Evolutionary conservation across 1,284 basidiomycete species (phyloP), one percentile per base, ranked within the genome.

Genomic region (Ganoderma sp.): DNA sequence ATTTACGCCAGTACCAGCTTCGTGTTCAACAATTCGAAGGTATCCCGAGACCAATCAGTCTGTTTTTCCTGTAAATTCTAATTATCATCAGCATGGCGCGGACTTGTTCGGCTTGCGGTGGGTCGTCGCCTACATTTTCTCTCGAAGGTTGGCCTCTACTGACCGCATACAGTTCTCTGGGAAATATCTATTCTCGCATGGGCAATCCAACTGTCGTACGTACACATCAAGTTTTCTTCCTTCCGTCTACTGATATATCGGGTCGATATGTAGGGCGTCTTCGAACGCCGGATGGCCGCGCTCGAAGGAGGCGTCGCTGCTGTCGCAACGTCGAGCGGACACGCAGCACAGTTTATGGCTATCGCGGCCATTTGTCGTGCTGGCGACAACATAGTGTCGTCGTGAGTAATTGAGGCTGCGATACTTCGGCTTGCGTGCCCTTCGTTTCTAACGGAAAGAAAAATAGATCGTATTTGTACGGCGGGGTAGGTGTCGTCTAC

Each of bases 251-350:
- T 2, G 22, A 25, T 5, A 41, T 22, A 4, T 94, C 10, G 6
- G 48, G 12, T 14, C 48, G n/a, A 4, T 1, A 48, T 56, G 2
- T 39, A 91, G 88, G 90, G 90, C 72, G 92, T 96, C 3, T 95
- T 96, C 73, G 94, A 96, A 80, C 88, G 91, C 74, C 88, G 94
- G 32, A 89, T 96, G 7, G 90, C 94, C 0, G 91, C 92, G 0
- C 85, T 96, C 42, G 94, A 96, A 77, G 92, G 92, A 19, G 95
- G 95, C 28, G 85, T 84, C 6, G 94, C 90, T 0, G 94, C 94
- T 17, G 86, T 96, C 2, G 94, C 94, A 0, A 84, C 91, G 0
- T 80, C 93, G 0, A 93, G 90, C 66, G 94, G 94, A 1, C 92
- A 94, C 75, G 84, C 92, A 0, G 95, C 94, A 0, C 93, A 95